Evolutionary conservation across 192 early-diverging fungal genomes (phyloP).

Genomic region (Backusella morwellensis): DNA sequence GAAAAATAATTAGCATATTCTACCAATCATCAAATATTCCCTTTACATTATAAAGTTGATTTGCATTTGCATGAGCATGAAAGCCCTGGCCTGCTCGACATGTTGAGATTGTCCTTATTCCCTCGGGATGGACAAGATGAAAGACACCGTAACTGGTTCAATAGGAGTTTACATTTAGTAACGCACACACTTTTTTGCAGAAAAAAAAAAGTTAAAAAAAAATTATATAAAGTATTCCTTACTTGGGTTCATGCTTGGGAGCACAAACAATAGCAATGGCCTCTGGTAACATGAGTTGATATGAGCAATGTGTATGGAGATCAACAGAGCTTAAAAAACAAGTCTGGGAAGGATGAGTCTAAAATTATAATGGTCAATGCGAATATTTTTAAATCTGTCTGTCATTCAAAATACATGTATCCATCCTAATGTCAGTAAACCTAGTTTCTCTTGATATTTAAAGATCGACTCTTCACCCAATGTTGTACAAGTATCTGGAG

Average conservation of each 20-base stretch:
- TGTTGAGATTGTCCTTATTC: background rate
- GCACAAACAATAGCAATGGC: constrained; percentile 92
- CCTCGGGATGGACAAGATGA: background rate
- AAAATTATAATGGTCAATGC: background rate
- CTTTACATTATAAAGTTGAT: background rate
- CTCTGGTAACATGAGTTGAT: constrained; percentile 88
- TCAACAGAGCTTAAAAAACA: constrained; percentile 94
- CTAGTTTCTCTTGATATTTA: constrained; percentile 67
- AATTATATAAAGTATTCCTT: constrained; percentile 9
- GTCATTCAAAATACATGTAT: constrained; percentile 59
- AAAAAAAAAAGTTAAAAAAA: background rate
- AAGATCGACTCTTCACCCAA: constrained; percentile 83
- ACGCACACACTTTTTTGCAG: background rate
- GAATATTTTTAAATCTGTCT: background rate
- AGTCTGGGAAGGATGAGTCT: constrained; percentile 88
- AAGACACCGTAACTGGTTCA: background rate
- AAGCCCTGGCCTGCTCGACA: background rate
- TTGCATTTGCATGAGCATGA: background rate
- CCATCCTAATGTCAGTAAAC: constrained; percentile 87
- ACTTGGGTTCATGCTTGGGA: constrained; percentile 65
- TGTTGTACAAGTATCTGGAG: constrained; percentile 81
- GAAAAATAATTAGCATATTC: background rate
- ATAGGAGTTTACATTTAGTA: background rate
- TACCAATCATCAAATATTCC: background rate
- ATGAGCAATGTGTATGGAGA: constrained; percentile 88